Base-by-base conservation (phyloP, 495 filamentous ascomycete species). In the Margaritispora aquatica region DNA sequence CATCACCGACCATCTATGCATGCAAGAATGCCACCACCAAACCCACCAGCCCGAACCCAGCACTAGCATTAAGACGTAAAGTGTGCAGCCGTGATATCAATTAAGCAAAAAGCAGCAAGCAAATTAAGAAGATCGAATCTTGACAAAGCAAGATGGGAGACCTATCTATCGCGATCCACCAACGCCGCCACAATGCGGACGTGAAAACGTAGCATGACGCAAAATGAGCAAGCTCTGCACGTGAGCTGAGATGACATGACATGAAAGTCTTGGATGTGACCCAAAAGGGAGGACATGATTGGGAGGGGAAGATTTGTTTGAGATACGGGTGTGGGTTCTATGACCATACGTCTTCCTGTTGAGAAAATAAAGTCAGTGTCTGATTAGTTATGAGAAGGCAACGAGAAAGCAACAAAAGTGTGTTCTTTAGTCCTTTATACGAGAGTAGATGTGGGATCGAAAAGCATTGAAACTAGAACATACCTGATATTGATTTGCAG, bases 401-500 rank as follows among this genome's bases (percentile, higher is more conserved):
- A 31, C 51, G 27, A 29, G 48, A 22, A 36, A 1, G n/a, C n/a
- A n/a, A n/a, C n/a, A n/a, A n/a, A n/a, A n/a, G n/a, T n/a, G n/a
- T n/a, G n/a, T n/a, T n/a, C n/a, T n/a, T n/a, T n/a, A n/a, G n/a
- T n/a, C n/a, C n/a, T n/a, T n/a, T n/a, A n/a, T n/a, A n/a, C n/a
- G n/a, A 2, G 29, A 10, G 48, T 4, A 58, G 47, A 38, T 26
- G 7, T n/a, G 36, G 29, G 47, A 26, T 19, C 24, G 26, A 31
- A 44, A 26, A 11, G 38, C 24, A 13, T n/a, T 20, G 21, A 11
- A 47, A 26, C 26, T 0, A 27, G 19, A 15, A 58, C 65, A 41
- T 77, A 84, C 94, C 78, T 98, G 94, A 80, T 99, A 99, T 72
- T 93, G 88, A 70, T 96, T 96, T 64, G 85, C 82, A 58, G 86